Percentiles rank a stretch among this genome's conserved stretches.
Evolutionary conservation across 2,329 filamentous ascomycete species (phyloP).

Genomic region (Colletotrichum brevisporum): DNA sequence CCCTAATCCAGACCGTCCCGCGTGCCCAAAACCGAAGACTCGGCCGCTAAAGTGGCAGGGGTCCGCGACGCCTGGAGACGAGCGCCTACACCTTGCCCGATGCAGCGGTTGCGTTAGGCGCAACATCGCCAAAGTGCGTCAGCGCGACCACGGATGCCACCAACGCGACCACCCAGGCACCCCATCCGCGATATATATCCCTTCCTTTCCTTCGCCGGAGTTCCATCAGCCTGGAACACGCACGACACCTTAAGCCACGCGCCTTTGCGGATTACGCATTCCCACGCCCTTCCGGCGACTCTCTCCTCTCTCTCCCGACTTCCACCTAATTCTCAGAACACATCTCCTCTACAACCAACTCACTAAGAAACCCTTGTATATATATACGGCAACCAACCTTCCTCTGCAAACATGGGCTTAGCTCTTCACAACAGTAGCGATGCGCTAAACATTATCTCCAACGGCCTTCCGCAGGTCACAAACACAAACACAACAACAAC

Average conservation of each 20-base stretch:
- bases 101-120: neutral
- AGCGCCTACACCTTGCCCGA: constrained; percentile 24
- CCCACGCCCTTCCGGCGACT: constrained; percentile 17
- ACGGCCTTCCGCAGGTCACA: constrained; percentile 24
- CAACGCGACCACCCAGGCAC: neutral
- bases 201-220: constrained; percentile 8
- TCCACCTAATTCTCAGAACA: constrained; percentile 16
- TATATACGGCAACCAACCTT: neutral
- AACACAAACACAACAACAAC: too few relatives aligned
- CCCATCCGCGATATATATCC: constrained; percentile 19
- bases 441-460: constrained; percentile 25
- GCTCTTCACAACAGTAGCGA: constrained; percentile 25
- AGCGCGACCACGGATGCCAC: neutral
- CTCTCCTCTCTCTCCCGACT: neutral
- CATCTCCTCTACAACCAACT: neutral
- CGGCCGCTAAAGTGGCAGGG: constrained; percentile 13
- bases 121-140: constrained; percentile 23
- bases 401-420: constrained; percentile 21
- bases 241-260: constrained; percentile 4
- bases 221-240: constrained; percentile 1
- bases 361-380: neutral
- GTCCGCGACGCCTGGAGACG: neutral
- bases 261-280: neutral
- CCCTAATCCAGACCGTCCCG: neutral
- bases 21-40: constrained; percentile 12